Evolutionary conservation across 2,329 filamentous ascomycete genomes (phyloP), one percentile per base, ranked within the genome.

Genomic region (Aspergillus neoniger): DNA sequence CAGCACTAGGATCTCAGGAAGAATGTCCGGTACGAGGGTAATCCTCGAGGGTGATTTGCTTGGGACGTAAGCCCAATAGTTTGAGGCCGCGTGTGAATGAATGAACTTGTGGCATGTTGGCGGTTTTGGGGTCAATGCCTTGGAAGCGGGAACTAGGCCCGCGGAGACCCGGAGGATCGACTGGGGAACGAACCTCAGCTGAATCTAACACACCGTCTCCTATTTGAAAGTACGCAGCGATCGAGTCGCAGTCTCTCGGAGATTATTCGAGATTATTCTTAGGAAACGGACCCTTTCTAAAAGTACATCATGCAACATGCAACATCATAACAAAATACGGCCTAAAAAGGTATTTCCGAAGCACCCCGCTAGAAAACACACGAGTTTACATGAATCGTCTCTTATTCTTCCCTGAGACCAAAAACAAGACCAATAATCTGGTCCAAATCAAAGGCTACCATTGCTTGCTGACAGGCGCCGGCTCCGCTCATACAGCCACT

Each of bases 401-500:
- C 25, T 36, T 39, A 59, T 50, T 59, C 54, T 49, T 47, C 55
- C 25, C 54, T 58, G 14, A 21, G 41, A 44, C 41, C 41, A 10
- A 36, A 14, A 36, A 14, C 41, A 19, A 12, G 19, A 43, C 41
- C 41, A 43, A 19, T 14, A 21, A 5, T 58, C 57, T 60, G 32
- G 12, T 41, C 61, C 30, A 36, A 36, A 59, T 43, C 32, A 28
- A 57, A 61, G 17, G 58, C 72, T 67, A 36, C 74, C 74, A 56
- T 74, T 76, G 62, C 74, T 76, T 12, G 76, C 69, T 38, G 76
- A 78, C 23, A 77, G 65, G 28, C 73, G 70, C 47, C 74, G 70
- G 55, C 90, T 89, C 77, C 88, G 91, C 76, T 97, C 92, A 72
- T 96, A 98, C 62, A 97, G 77, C 94, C 94, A 98, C 79, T 95